phyloP scores from a whole-genome alignment of 1,284 basidiomycete genomes.

The Fomes fomentarius region DNA sequence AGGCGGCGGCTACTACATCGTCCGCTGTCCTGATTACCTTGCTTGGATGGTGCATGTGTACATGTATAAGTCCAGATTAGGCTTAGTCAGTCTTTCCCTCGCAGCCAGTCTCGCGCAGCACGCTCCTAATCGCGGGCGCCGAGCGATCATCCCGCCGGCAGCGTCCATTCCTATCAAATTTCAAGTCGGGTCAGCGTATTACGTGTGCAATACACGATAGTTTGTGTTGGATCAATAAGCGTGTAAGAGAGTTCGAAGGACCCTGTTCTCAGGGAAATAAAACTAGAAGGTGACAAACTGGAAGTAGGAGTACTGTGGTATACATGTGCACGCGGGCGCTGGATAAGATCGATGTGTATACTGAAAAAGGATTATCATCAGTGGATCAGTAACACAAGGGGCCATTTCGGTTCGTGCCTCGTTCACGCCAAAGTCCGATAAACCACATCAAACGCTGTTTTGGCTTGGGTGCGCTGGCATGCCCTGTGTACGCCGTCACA shows the following conservation, averaged over 20 bases:
- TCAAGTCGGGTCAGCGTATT: neutral
- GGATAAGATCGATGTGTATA: conserved; percentile 6
- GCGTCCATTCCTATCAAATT: conserved; percentile 1
- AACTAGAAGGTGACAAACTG: no score
- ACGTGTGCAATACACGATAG: neutral
- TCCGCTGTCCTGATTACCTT: neutral
- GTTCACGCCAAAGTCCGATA: conserved; percentile 24
- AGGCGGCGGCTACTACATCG: neutral
- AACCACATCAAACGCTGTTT: conserved; percentile 27
- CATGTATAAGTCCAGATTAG: conserved; percentile 15
- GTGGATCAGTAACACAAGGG: conserved; percentile 16
- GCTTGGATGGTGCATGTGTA: conserved; percentile 23
- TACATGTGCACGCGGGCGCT: neutral
- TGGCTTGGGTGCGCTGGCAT: conserved; percentile 23
- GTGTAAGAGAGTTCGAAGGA: neutral
- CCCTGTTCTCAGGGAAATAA: neutral
- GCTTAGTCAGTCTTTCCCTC: conserved; percentile 14
- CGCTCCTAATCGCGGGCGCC: conserved; percentile 5
- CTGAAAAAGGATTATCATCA: conserved; percentile 10
- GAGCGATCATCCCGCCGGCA: conserved; percentile 11
- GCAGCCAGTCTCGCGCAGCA: conserved; percentile 4
- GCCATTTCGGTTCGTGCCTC: conserved; percentile 21
- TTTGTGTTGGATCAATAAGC: neutral
- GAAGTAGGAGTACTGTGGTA: neutral
- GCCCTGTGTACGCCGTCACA: conserved; percentile 6